phyloP scores from a whole-genome alignment of 2,329 filamentous ascomycete genomes.

The Fusarium anthophilum region DNA sequence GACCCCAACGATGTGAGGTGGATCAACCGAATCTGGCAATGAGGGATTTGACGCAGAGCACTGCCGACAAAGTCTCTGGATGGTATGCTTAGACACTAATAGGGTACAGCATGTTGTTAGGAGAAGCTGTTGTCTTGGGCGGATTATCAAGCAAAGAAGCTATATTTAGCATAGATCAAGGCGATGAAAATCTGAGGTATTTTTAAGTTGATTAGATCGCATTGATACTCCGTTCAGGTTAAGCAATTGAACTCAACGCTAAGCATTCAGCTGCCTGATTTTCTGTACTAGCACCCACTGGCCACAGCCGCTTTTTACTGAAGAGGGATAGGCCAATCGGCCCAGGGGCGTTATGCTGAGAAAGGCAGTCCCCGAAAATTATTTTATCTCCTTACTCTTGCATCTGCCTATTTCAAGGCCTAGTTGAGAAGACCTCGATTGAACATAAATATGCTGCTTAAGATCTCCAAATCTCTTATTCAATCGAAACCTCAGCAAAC shows the following conservation, averaged over 20 bases:
- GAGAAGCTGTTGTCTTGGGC: not conserved
- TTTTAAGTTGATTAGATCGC: not conserved
- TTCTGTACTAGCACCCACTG: not conserved
- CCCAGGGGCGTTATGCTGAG: not conserved
- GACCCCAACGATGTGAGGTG: not conserved
- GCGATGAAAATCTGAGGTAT: not conserved
- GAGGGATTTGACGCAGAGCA: too few relatives aligned
- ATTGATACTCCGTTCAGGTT: not conserved
- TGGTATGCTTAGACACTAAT: too few relatives aligned
- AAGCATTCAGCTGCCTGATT: not conserved
- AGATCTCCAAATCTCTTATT: fast-evolving
- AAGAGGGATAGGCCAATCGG: not conserved
- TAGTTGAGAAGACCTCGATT: fast-evolving
- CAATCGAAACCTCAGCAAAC: not conserved
- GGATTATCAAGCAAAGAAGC: fast-evolving
- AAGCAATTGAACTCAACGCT: not conserved
- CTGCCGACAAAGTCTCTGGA: too few relatives aligned
- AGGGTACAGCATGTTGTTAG: fast-evolving
- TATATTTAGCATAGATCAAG: not conserved
- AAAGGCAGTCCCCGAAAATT: not conserved
- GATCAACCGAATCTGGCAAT: not conserved
- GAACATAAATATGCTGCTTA: not conserved
- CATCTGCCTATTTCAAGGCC: not conserved
- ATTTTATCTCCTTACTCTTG: not conserved
- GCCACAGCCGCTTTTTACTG: not conserved